Evolutionary conservation across 2,329 filamentous ascomycete genomes (phyloP).

Genomic region (Parafenestella ontariensis): DNA sequence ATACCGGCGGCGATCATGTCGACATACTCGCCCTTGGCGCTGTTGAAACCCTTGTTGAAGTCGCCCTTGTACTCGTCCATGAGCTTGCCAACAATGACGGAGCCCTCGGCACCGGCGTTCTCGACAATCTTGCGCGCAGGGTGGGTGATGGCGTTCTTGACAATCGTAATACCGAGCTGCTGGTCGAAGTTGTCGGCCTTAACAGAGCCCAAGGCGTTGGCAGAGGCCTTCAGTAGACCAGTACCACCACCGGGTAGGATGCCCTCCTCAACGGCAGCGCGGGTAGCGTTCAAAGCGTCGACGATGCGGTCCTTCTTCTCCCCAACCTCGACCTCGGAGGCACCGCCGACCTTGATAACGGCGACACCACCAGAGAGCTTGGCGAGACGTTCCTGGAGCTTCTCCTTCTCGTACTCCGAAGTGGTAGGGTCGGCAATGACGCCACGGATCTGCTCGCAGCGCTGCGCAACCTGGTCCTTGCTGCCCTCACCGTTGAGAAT

Average conservation of each 20-base stretch:
- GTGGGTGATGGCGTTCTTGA: slow-evolving; percentile 97
- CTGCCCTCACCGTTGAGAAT: slow-evolving; percentile 94
- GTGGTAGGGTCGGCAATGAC: slow-evolving; percentile 93
- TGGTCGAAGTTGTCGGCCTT: slow-evolving; percentile 98
- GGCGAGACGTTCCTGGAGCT: slow-evolving; percentile 98
- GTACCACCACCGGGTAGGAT: slow-evolving; percentile 99
- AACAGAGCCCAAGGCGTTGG: slow-evolving; percentile 81
- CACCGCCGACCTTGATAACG: slow-evolving; percentile 98
- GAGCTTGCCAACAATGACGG: slow-evolving; percentile 96
- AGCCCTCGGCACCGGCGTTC: slow-evolving; percentile 95
- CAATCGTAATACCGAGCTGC: slow-evolving; percentile 95
- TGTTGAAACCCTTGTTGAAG: slow-evolving; percentile 99
- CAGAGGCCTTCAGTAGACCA: slow-evolving; percentile 94
- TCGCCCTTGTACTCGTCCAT: slow-evolving; percentile 89
- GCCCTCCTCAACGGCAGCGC: slow-evolving; percentile 97
- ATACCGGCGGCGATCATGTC: slow-evolving; percentile 99
- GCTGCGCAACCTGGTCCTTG: slow-evolving; percentile 92
- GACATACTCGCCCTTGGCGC: slow-evolving; percentile 94
- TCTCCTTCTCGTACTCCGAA: slow-evolving; percentile 99
- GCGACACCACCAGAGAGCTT: slow-evolving; percentile 99
- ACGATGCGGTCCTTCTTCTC: slow-evolving; percentile 99
- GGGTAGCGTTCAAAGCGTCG: slow-evolving; percentile 96
- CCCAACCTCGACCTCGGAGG: slow-evolving; percentile 96
- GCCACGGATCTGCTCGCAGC: slow-evolving; percentile 98
- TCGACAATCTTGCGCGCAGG: slow-evolving; percentile 95